Evolutionary conservation across 208 protist genomes (phyloP), one percentile per base, ranked within the genome.

Genomic region (Leishmania gerbilli): DNA sequence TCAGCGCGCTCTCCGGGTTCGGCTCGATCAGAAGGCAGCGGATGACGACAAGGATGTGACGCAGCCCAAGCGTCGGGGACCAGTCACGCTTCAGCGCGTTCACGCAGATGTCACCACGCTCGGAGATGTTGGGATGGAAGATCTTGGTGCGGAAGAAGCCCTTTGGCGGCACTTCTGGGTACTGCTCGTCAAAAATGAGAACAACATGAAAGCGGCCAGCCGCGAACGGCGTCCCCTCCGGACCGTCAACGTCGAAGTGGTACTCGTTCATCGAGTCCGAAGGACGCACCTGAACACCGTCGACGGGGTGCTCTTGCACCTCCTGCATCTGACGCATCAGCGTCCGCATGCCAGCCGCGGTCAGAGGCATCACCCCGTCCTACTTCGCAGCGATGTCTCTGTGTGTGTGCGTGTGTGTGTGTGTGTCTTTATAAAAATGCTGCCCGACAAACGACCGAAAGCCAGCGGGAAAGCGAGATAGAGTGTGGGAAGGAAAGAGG

Each of bases 51-150:
- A 99, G 84, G 11, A 99, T 93, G 88, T 99, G 98, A 34, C 95
- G 90, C 31, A 99, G 86, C 27, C 98, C 99, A 3, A 99, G 86
- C 31, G 89, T 88, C 5, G 94, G 88, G 8, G 92, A 92, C 99
- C 99, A 99, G 90, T 99, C 99, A 47, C 90, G 89, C 91, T 99
- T 99, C n/a, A 99, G 87, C 21, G 98, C 99, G 87, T 99, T 99
- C 34, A 99, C 98, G 88, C 99, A 99, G 75, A 99, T 99, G 58
- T 99, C 98, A 24, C 99, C 99, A 49, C 95, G 93, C 47, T 95
- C 93, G 40, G 98, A 88, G n/a, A 99, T 97, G 89, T 99, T 99
- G 9, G 99, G 99, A 88, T 99, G 99, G 85, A 99, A 99, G 65
- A 99, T 99, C 76, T 99, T 99, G 9, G 99, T 99, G 58, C 98